Percentiles rank a stretch among this genome's conserved stretches.
These are phyloP conservation scores for Sclerotinia glacialis DNA, from an alignment of 2,329 filamentous ascomycete genomes.

Conservation along the genomic window DNA sequence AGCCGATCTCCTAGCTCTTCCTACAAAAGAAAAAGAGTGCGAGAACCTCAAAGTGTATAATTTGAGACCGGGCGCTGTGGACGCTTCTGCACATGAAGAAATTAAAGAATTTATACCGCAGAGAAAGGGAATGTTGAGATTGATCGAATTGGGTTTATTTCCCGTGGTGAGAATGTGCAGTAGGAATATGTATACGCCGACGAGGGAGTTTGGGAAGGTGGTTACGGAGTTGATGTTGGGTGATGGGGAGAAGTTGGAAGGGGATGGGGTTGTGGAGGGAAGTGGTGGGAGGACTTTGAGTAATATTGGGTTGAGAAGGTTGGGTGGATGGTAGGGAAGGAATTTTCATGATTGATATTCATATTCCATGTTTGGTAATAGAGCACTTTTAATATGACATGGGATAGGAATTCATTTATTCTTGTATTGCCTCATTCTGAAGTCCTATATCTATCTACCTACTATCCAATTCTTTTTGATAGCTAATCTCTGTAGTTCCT, in stretches of 20 bases:
- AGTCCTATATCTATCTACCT: neutral
- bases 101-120: slow-evolving; percentile 41
- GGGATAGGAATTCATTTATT: neutral
- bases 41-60: slow-evolving; percentile 53
- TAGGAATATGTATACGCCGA: slow-evolving; percentile 44
- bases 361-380: neutral
- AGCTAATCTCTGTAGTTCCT: neutral
- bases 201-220: slow-evolving; percentile 47
- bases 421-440: neutral
- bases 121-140: slow-evolving; percentile 33
- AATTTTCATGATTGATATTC: neutral
- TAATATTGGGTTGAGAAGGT: slow-evolving; percentile 44
- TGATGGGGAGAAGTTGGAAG: slow-evolving; percentile 44
- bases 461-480: neutral
- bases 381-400: neutral
- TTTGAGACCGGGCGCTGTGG: slow-evolving; percentile 59
- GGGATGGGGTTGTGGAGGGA: slow-evolving; percentile 41
- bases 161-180: slow-evolving; percentile 37
- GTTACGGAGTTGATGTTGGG: slow-evolving; percentile 50
- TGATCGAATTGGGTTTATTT: slow-evolving; percentile 24
- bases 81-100: slow-evolving; percentile 45
- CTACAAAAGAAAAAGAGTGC: slow-evolving; percentile 40
- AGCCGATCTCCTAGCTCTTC: slow-evolving; percentile 52
- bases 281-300: slow-evolving; percentile 39
- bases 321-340: slow-evolving; percentile 36